Percentiles rank a stretch among this genome's conserved stretches.
These are phyloP conservation scores for Fraxinus latifolia DNA, from an alignment of 305 asterid species.

Conservation along the genomic window DNA sequence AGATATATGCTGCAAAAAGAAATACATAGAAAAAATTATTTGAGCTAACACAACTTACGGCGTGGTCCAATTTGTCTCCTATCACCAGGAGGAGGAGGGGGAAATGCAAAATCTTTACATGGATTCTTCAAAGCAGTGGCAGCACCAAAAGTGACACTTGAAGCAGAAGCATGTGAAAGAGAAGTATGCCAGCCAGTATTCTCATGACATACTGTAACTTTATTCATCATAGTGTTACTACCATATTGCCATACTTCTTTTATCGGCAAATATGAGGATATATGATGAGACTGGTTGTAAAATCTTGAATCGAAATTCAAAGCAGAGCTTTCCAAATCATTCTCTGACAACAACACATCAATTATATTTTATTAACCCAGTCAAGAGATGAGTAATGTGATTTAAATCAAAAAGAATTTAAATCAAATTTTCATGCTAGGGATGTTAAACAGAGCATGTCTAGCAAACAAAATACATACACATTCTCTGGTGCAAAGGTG, in stretches of 20 bases:
- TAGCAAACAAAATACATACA: not conserved
- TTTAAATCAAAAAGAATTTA: not conserved
- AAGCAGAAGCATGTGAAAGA: constrained; percentile 39
- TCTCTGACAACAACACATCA: constrained; percentile 47
- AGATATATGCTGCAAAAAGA: constrained; percentile 1
- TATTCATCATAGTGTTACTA: constrained; percentile 26
- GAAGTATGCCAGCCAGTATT: constrained; percentile 41
- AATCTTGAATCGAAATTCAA: constrained; percentile 56
- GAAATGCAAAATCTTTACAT: constrained; percentile 69
- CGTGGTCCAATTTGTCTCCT: constrained; percentile 84
- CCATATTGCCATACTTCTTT: constrained; percentile 26
- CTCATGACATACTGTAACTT: constrained; percentile 48
- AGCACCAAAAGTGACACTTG: constrained; percentile 30
- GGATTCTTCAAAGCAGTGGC: constrained; percentile 43
- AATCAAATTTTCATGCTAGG: not conserved
- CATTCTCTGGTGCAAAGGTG: not conserved
- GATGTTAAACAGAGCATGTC: constrained; percentile 2
- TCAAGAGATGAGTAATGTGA: not conserved
- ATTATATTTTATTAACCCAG: not conserved
- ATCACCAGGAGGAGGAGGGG: constrained; percentile 88
- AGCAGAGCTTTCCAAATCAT: constrained; percentile 51
- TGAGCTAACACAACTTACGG: constrained; percentile 55
- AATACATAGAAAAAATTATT: constrained; percentile 14
- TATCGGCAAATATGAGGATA: constrained; percentile 36
- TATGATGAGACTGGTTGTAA: constrained; percentile 40